Percentiles rank a stretch among this genome's conserved stretches.
Evolutionary conservation across 148 eudicot species (phyloP).

Genomic region (Euryodendron excelsum): DNA sequence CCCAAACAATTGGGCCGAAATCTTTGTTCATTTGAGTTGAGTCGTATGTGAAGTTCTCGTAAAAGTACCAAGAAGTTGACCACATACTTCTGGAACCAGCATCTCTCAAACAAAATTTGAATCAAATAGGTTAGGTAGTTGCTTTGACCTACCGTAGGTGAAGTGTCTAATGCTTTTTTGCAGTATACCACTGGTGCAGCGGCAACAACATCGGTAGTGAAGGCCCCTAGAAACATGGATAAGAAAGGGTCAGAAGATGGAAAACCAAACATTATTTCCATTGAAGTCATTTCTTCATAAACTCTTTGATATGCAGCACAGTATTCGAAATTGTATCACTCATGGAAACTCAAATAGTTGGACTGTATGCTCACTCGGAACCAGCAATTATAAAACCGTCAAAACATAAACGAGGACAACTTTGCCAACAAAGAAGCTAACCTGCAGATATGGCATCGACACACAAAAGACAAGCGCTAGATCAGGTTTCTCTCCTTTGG

Average conservation of each 20-base stretch:
- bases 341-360: background rate
- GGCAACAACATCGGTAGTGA: conserved; percentile 91
- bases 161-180: conserved; percentile 56
- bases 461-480: conserved; percentile 87
- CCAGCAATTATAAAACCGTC: no score
- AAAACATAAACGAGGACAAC: background rate
- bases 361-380: no score
- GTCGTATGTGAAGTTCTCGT: background rate
- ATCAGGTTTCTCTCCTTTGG: conserved; percentile 92
- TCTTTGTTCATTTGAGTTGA: background rate
- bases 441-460: conserved; percentile 94
- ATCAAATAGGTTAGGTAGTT: background rate
- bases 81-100: background rate
- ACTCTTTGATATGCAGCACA: background rate
- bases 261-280: background rate
- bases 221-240: conserved; percentile 55
- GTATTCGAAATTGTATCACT: background rate
- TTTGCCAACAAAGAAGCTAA: conserved; percentile 14
- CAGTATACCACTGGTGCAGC: conserved; percentile 96
- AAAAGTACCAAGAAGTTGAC: background rate
- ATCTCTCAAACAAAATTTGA: no score
- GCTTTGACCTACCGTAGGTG: conserved; percentile 55
- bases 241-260: background rate
- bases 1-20: background rate
- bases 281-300: background rate